Base-by-base conservation (phyloP, 164 flowering plant genomes). In the Sedum album region DNA sequence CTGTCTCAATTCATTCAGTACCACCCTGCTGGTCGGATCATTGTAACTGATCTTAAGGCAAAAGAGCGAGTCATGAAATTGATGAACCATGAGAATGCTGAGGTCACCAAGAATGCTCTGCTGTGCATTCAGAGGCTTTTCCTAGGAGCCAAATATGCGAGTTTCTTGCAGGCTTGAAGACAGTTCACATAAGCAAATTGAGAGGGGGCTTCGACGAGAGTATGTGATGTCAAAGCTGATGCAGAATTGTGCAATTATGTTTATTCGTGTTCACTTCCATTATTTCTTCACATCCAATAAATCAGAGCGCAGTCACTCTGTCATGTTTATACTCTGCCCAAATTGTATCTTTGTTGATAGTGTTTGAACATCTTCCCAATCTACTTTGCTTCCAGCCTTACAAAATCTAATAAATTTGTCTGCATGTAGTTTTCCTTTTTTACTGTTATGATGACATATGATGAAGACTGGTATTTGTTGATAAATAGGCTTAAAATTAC, bases 91-190 rank as follows among this genome's bases (percentile, higher is more conserved):
- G 93, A 91, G 75, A 91, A 83, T 73, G 78, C 89, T 1, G 97
- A 91, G 80, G 96, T 91, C 31, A 91, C 96, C 20, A 93, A 91
- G 79, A 89, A 86, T 70, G 90, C 97, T 8, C 77, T 93, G 31
- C 91, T 93, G 31, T 89, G 98, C 67, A 78, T 88, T 25, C 98
- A 93, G 70, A 89, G 97, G 89, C 97, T 93, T 36, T 88, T 93
- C 83, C 83, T 93, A 11, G 98, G 98, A 26, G 83, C 98, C 71
- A 93, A 91, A 79, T 93, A 93, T 66, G 94, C 98, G 0, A 91
- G 98, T 84, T 93, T 93, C 79, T 79, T 93, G 86, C 98, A 90
- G 79, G 87, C 73, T 44, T 93, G 63, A 71, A 66, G 15, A 42
- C 26, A 35, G n/a, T n/a, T 68, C 28, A 62, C 9, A 11, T 1